Evolutionary conservation across 768 basidiomycete species (phyloP).

Genomic region (Termitomyces titanicus): DNA sequence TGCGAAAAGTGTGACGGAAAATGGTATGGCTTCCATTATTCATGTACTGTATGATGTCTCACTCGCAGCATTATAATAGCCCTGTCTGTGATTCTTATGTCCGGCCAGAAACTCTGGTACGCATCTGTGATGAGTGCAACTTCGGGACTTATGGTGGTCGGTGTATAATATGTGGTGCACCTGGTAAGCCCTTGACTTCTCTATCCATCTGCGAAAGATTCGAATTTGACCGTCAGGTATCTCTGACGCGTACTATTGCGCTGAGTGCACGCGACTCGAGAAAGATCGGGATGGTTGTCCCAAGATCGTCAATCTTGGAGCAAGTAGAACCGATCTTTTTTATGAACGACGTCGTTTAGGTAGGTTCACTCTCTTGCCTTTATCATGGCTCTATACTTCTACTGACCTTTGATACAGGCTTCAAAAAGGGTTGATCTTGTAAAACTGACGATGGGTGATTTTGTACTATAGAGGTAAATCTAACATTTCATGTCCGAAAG

Average conservation of each 20-base stretch:
- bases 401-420: constrained; percentile 38
- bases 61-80: constrained; percentile 35
- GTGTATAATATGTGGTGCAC: constrained; percentile 96
- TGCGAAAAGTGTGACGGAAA: constrained; percentile 99
- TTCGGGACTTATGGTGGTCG: constrained; percentile 97
- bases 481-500: background rate
- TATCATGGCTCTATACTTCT: background rate
- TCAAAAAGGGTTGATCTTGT: constrained; percentile 55
- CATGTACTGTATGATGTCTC: background rate
- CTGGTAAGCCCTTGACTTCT: constrained; percentile 52
- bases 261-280: constrained; percentile 94
- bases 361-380: constrained; percentile 31
- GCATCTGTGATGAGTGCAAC: constrained; percentile 99
- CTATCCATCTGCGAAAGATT: background rate
- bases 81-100: constrained; percentile 99
- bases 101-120: constrained; percentile 94
- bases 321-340: constrained; percentile 88
- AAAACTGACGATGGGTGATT: background rate
- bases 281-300: constrained; percentile 98
- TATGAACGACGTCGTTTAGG: constrained; percentile 86
- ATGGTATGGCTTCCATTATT: constrained; percentile 58
- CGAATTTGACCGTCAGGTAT: constrained; percentile 57
- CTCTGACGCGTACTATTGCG: constrained; percentile 98
- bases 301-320: constrained; percentile 96
- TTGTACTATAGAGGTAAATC: constrained; percentile 3